Base-by-base conservation (phyloP, 2,329 filamentous ascomycete genomes). In the Aspergillus carbonarius region DNA sequence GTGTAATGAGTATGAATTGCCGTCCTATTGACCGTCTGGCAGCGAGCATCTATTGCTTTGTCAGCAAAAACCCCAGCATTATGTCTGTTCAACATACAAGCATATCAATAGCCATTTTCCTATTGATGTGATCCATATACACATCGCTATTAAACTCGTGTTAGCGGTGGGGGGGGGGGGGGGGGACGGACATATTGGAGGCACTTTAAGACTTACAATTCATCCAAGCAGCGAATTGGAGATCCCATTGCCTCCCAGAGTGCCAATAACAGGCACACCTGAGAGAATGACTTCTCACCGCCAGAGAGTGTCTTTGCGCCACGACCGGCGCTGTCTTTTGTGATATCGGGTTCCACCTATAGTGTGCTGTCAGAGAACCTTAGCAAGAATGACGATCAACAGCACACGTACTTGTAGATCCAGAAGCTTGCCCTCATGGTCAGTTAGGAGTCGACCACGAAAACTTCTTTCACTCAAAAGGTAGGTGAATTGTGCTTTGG, bases 231-330 rank as follows among this genome's bases (percentile, higher is more conserved):
- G 55, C 95, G 87, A 60, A 99, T 89, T 0, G 93, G 93, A 17
- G 92, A 96, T 10, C 95, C 93, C 89, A 99, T 99, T 30, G 95
- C 93, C 72, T 99, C 95, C 95, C 95, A 99, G 17, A 99, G 88
- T 2, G 92, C 87, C 32, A 99, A 82, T 55, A 99, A 80, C 67
- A 99, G 84, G 76, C 95, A 99, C 60, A 98, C 96, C 4, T 93
- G 96, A 3, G 93, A 96, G 74, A 98, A 99, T 0, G 93, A 98
- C 74, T 99, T 99, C 74, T 99, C 95, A 30, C 95, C 95, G 54
- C 95, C 95, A 8, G 93, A 97, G 1, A 99, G 81, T 0, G 93
- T 98, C 77, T 92, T 96, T 23, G 95, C 93, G 69, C 90, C 90
- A 51, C 93, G 86, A 2, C 92, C 92, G 4, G 84, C 82, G 20